Evolutionary conservation across 1,139 yeast genomes (phyloP).

Genomic region (Hansenula anomala): DNA sequence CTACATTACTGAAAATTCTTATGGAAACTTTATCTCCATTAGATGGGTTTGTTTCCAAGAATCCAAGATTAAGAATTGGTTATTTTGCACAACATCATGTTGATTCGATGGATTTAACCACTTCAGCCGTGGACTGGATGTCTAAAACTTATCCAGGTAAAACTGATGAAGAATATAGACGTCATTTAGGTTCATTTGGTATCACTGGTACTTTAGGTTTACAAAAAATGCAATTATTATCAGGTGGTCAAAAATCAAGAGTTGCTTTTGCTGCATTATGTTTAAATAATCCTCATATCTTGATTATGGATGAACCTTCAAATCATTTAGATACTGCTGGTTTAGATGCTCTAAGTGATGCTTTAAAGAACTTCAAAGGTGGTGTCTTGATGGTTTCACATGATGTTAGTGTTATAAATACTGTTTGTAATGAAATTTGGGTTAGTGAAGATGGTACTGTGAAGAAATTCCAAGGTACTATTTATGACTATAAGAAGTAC

Average conservation of each 20-base stretch:
- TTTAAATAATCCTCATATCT: conserved; percentile 84
- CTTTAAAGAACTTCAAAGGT: conserved; percentile 82
- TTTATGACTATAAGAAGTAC: conserved; percentile 85
- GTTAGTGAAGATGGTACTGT: conserved; percentile 86
- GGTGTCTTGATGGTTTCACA: conserved; percentile 98
- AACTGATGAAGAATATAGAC: conserved; percentile 94
- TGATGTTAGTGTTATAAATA: conserved; percentile 86
- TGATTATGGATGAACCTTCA: conserved; percentile 95
- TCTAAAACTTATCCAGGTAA: conserved; percentile 87
- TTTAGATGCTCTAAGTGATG: conserved; percentile 90
- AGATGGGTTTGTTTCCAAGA: conserved; percentile 70
- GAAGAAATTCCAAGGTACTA: conserved; percentile 73
- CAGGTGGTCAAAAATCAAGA: conserved; percentile 98
- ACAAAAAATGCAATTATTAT: conserved; percentile 82
- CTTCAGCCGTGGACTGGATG: conserved; percentile 94
- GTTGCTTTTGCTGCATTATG: conserved; percentile 97
- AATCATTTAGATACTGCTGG: conserved; percentile 98
- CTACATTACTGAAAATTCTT: conserved; percentile 81
- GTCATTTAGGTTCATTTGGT: conserved; percentile 95
- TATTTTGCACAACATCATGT: conserved; percentile 99
- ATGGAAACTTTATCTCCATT: conserved; percentile 74
- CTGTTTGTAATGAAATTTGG: conserved; percentile 93
- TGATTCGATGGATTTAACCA: conserved; percentile 90
- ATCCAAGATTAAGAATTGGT: conserved; percentile 87
- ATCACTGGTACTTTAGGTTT: conserved; percentile 91